phyloP scores from a whole-genome alignment of 495 filamentous ascomycete species.

The Endocarpon pusillum region DNA sequence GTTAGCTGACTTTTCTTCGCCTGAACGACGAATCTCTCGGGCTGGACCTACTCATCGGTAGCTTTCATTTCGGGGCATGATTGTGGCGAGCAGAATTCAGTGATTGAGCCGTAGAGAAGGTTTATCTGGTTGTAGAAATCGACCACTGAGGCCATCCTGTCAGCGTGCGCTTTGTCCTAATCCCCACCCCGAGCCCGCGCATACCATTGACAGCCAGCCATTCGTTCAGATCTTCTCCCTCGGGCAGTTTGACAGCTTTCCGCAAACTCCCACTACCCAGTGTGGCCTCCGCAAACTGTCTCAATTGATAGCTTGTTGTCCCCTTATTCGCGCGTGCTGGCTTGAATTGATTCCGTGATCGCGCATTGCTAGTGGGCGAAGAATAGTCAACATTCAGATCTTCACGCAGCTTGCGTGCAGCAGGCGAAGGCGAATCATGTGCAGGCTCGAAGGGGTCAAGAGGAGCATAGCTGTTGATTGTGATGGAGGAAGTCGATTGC shows the following conservation, averaged over 20 bases:
- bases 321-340: conserved; percentile 76
- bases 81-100: conserved; percentile 93
- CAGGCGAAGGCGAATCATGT: conserved; percentile 16
- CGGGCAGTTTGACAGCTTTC: conserved; percentile 90
- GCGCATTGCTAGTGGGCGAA: conserved; percentile 57
- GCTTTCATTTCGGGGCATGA: conserved; percentile 99
- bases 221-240: conserved; percentile 92
- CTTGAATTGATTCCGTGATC: conserved; percentile 79
- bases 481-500: conserved; percentile 13
- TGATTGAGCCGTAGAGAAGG: conserved; percentile 94
- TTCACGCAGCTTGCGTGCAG: conserved; percentile 24
- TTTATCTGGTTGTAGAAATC: conserved; percentile 99
- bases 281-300: conserved; percentile 95
- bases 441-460: conserved; percentile 19
- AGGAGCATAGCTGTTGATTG: conserved; percentile 14
- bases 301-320: conserved; percentile 84
- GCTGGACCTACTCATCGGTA: conserved; percentile 66
- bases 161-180: conserved; percentile 3
- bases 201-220: conserved; percentile 93
- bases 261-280: conserved; percentile 85
- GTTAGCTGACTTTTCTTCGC: conserved; percentile 1
- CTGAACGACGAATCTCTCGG: too few species aligned
- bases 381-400: conserved; percentile 21
- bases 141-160: conserved; percentile 45
- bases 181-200: conserved; percentile 6